Base-by-base conservation (phyloP, 169 alveolate species). In the Plasmodium inui region DNA sequence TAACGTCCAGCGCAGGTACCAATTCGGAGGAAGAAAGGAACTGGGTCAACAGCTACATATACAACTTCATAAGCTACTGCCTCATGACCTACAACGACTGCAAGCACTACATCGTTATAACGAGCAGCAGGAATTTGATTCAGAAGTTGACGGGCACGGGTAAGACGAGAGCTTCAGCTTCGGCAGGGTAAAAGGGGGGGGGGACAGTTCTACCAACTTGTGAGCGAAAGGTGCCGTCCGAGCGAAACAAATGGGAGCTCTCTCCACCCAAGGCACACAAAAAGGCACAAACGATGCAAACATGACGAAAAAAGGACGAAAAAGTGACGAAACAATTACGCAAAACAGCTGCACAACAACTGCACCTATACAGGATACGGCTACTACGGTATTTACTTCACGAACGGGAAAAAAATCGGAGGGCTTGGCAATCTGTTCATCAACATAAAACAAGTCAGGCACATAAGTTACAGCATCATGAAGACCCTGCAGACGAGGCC, bases 91-190 rank as follows among this genome's bases (percentile, higher is more conserved):
- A 86, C 61, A 46, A 86, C 28, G 93, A 86, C 32, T 86, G 93
- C 70, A 86, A 86, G 81, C 93, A 86, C 61, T 86, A 86, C 80
- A 86, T 86, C 57, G 85, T 86, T 50, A 86, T 86, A 4, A 86
- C 86, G 3, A 17, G 85, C 57, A 53, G 81, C 19, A 74, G 80
- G 8, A 86, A 86, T 44, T 86, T 86, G 67, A 86, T 86, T 26
- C 93, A 86, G 46, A 86, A 86, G 46, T 78, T 86, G n/a, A 86
- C 84, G 2, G 93, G 93, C 26, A 86, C 93, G 8, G 93, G 93
- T 86, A 86, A 37, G 37, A n/a, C 22, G 37, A 5, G 41, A 19
- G n/a, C 34, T 26, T 26, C 12, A 19, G n/a, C 34, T 26, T 26
- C 12, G 37, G 76, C 76, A 7, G 41, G 76, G 76, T 6, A 22